phyloP scores from a whole-genome alignment of 805 yeast species.

The fission yeast (Schizosaccharomyces pombe) region ASM294v3 CU329670.1:279501-280000 shows the following conservation, averaged over 20 bases:
- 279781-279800: constrained; percentile 21
- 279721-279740: constrained; percentile 6
- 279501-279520: no score
- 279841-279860: constrained; percentile 9
- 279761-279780: background rate
- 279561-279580: constrained; percentile 21
- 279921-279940: constrained; percentile 71
- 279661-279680: constrained; percentile 5
- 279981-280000: constrained; percentile 17
- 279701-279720: constrained; percentile 7
- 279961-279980: constrained; percentile 41
- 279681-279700: constrained; percentile 1
- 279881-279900: constrained; percentile 41
- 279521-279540: no score
- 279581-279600: constrained; percentile 25
- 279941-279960: constrained; percentile 92
- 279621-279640: constrained; percentile 8
- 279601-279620: constrained; percentile 12
- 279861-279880: constrained; percentile 25
- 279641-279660: constrained; percentile 7
- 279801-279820: constrained; percentile 22
- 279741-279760: constrained; percentile 4
- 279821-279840: constrained; percentile 12
- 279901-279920: constrained; percentile 56
- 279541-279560: no score